Conservation (phyloP, 2,329 filamentous ascomycete species). For the Dryadomyces sulphureus region DNA sequence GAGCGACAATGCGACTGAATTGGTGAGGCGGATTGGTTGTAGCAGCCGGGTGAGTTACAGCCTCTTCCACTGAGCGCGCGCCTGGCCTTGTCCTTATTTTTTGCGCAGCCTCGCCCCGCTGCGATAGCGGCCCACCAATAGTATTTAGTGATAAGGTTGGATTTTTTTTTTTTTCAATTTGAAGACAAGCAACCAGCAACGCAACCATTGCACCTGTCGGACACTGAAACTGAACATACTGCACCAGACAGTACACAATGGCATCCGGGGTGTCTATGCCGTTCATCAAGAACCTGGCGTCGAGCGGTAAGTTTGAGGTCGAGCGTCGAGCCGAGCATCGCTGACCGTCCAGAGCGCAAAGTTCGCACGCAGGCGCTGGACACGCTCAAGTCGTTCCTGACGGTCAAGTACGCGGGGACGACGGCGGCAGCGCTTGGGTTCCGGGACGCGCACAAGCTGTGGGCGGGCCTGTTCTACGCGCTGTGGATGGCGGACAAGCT, state of each 20-base stretch:
- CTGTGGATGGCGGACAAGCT: slow-evolving; percentile 91
- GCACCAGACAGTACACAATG: background rate
- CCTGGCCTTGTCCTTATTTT: too few relatives aligned
- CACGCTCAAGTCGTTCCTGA: slow-evolving; percentile 66
- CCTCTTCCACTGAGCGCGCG: too few relatives aligned
- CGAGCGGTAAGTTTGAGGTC: slow-evolving; percentile 48
- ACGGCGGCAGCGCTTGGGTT: slow-evolving; percentile 37
- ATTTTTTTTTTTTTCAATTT: background rate
- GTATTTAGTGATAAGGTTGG: too few relatives aligned
- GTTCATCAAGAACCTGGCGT: slow-evolving; percentile 72
- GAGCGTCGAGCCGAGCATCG: background rate
- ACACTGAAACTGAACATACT: too few relatives aligned
- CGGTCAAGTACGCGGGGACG: slow-evolving; percentile 28
- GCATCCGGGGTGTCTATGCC: slow-evolving; percentile 34
- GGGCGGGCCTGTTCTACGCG: slow-evolving; percentile 89
- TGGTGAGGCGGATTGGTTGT: too few relatives aligned
- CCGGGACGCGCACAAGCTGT: slow-evolving; percentile 71
- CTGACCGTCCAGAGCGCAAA: slow-evolving; percentile 70
- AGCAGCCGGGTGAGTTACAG: too few relatives aligned
- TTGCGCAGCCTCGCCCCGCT: too few relatives aligned
- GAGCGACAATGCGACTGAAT: too few relatives aligned
- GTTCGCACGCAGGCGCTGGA: slow-evolving; percentile 63
- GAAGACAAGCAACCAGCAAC: background rate
- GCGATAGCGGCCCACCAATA: too few relatives aligned
- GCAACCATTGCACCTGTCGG: background rate